These are phyloP conservation scores for Solioccasus polychromus DNA, from an alignment of 768 basidiomycete genomes.

Conservation along the genomic window DNA sequence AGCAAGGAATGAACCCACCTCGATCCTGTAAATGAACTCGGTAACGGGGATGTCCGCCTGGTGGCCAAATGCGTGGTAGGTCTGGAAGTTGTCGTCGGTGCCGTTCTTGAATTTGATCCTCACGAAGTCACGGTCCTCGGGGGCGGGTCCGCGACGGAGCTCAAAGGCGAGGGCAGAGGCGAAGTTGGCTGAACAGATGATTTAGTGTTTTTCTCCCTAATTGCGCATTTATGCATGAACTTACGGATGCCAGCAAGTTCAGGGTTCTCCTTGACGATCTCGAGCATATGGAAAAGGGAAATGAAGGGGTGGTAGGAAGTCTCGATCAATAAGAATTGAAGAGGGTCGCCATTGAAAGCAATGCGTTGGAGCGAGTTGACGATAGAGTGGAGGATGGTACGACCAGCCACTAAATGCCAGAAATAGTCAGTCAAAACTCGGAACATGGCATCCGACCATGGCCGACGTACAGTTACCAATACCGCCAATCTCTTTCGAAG, in stretches of 20 bases:
- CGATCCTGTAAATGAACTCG: slow-evolving; percentile 79
- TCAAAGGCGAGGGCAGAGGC: slow-evolving; percentile 75
- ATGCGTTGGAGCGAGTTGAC: slow-evolving; percentile 72
- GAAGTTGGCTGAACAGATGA: slow-evolving; percentile 55
- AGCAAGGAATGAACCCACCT: slow-evolving; percentile 44
- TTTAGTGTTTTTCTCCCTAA: slow-evolving; percentile 15
- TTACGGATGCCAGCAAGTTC: slow-evolving; percentile 62
- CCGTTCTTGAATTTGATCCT: slow-evolving; percentile 88
- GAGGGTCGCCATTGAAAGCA: slow-evolving; percentile 73
- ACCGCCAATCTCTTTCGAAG: slow-evolving; percentile 53
- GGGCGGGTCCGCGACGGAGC: slow-evolving; percentile 70
- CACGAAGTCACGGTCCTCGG: slow-evolving; percentile 76
- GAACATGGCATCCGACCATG: neutral
- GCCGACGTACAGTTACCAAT: slow-evolving; percentile 72
- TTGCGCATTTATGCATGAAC: slow-evolving; percentile 27
- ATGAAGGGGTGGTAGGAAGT: slow-evolving; percentile 91
- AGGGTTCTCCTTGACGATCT: slow-evolving; percentile 54
- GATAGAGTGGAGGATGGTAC: slow-evolving; percentile 72
- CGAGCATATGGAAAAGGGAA: slow-evolving; percentile 80
- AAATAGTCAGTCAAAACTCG: slow-evolving; percentile 6
- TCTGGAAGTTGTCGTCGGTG: slow-evolving; percentile 58
- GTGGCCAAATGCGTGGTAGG: slow-evolving; percentile 73
- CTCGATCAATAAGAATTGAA: slow-evolving; percentile 75
- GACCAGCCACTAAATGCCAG: slow-evolving; percentile 65
- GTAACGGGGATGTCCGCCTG: slow-evolving; percentile 75